phyloP scores from a whole-genome alignment of 2,329 filamentous ascomycete genomes.

The Hymenoscyphus repandus region DNA sequence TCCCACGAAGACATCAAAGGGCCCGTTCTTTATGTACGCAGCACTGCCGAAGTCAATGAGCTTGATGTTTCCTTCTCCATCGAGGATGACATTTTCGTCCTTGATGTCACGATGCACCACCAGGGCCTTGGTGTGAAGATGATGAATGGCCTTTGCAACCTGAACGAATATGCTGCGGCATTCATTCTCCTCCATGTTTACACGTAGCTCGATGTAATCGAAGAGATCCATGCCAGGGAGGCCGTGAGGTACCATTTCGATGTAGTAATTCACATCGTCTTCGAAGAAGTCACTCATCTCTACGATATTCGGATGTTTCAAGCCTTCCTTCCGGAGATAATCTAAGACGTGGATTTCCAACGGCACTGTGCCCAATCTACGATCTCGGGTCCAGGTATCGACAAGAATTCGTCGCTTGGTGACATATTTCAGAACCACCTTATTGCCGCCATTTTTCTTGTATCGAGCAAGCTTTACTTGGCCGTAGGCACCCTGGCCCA shows the following conservation, averaged over 20 bases:
- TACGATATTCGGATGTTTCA: conserved; percentile 64
- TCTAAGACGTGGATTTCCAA: conserved; percentile 96
- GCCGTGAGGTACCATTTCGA: conserved; percentile 95
- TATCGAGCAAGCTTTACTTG: conserved; percentile 93
- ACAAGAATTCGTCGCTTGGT: conserved; percentile 95
- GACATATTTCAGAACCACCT: conserved; percentile 95
- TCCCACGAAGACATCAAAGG: conserved; percentile 97
- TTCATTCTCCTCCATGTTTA: conserved; percentile 94
- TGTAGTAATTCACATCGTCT: conserved; percentile 92
- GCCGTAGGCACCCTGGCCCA: conserved; percentile 96
- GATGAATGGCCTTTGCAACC: conserved; percentile 82
- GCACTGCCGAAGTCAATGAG: conserved; percentile 97
- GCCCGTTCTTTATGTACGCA: conserved; percentile 95
- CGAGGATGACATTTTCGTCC: conserved; percentile 94
- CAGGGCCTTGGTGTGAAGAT: conserved; percentile 82
- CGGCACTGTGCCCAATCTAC: conserved; percentile 87
- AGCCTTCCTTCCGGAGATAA: conserved; percentile 72
- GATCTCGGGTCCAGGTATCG: conserved; percentile 96
- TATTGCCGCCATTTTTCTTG: conserved; percentile 68
- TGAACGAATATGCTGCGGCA: conserved; percentile 94
- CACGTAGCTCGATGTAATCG: conserved; percentile 93
- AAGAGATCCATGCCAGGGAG: conserved; percentile 97
- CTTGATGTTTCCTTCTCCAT: conserved; percentile 93
- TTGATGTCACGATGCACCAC: conserved; percentile 99
- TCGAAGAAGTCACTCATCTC: conserved; percentile 72